Conservation (phyloP, 2,329 filamentous ascomycete genomes). For the Cladophialophora bantiana region DNA sequence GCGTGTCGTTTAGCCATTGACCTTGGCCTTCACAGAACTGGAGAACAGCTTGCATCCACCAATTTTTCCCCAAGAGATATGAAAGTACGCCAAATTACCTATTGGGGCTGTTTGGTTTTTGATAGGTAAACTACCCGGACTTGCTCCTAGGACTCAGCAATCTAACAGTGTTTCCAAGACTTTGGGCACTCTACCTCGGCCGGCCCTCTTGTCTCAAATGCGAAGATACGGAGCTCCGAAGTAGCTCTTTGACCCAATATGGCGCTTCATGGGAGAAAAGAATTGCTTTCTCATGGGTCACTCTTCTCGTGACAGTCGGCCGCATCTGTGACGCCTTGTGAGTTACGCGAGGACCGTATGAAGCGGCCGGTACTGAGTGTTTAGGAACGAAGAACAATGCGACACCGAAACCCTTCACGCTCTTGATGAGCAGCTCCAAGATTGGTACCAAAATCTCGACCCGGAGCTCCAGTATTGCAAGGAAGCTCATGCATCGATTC, state of each 20-base stretch:
- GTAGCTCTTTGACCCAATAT: background rate
- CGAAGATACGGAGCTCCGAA: constrained; percentile 24
- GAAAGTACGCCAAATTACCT: constrained; percentile 31
- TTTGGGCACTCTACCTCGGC: constrained; percentile 37
- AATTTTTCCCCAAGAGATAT: constrained; percentile 29
- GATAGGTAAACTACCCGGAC: constrained; percentile 7
- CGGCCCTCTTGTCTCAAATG: constrained; percentile 29
- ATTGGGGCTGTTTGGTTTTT: constrained; percentile 36
- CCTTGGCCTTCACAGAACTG: constrained; percentile 32
- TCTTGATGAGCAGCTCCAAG: constrained; percentile 27
- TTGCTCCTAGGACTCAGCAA: background rate
- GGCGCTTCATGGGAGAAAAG: constrained; percentile 18
- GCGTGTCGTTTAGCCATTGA: constrained; percentile 35
- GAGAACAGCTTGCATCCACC: constrained; percentile 5
- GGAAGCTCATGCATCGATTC: constrained; percentile 7
- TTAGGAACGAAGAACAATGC: constrained; percentile 18
- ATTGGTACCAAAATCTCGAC: constrained; percentile 30
- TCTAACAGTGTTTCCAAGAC: background rate
- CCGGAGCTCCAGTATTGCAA: constrained; percentile 15
- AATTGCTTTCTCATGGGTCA: constrained; percentile 33
- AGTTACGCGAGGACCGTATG: background rate
- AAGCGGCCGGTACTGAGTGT: constrained; percentile 13
- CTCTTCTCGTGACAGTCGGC: constrained; percentile 27
- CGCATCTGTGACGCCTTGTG: constrained; percentile 34
- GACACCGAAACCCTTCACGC: constrained; percentile 21